Conservation (phyloP, 2,329 filamentous ascomycete genomes). For the Diaporthe humulicola region DNA sequence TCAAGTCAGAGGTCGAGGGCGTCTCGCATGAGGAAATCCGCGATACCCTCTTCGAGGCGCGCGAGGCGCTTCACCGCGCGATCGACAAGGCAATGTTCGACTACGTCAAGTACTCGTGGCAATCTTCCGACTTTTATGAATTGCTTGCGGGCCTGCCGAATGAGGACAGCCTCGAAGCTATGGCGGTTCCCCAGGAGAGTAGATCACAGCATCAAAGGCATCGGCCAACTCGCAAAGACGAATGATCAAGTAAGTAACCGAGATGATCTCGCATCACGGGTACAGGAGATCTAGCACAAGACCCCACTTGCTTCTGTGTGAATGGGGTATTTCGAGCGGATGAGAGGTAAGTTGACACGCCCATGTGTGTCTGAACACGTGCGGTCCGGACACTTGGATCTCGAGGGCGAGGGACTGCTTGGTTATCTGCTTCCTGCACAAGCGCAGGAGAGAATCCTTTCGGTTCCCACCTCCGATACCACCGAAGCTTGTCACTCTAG, state of each 20-base stretch:
- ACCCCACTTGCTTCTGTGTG: not conserved
- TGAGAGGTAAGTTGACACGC: not conserved
- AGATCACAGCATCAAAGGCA: not conserved
- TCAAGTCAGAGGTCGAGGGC: conserved; percentile 22
- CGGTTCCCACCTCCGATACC: conserved; percentile 4
- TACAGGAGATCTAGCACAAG: not conserved
- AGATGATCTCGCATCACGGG: not conserved
- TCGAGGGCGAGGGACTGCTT: not conserved
- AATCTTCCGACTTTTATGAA: not conserved
- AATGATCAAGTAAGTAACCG: not conserved
- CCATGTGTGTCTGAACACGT: not conserved
- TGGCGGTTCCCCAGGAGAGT: not conserved
- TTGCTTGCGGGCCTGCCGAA: conserved; percentile 17
- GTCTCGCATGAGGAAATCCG: conserved; percentile 19
- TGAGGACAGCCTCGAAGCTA: not conserved
- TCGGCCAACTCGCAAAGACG: no score
- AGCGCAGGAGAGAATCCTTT: not conserved
- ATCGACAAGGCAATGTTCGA: conserved; percentile 28
- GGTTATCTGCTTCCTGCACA: not conserved
- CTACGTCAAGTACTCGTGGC: conserved; percentile 12
- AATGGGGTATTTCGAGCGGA: not conserved
- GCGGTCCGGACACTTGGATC: not conserved
- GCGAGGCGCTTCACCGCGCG: not conserved
- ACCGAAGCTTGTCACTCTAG: not conserved
- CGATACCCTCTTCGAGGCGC: conserved; percentile 22